Evolutionary conservation across 2,329 filamentous ascomycete species (phyloP), one percentile per base, ranked within the genome.

Genomic region (Ophidiomyces ophidiicola): DNA sequence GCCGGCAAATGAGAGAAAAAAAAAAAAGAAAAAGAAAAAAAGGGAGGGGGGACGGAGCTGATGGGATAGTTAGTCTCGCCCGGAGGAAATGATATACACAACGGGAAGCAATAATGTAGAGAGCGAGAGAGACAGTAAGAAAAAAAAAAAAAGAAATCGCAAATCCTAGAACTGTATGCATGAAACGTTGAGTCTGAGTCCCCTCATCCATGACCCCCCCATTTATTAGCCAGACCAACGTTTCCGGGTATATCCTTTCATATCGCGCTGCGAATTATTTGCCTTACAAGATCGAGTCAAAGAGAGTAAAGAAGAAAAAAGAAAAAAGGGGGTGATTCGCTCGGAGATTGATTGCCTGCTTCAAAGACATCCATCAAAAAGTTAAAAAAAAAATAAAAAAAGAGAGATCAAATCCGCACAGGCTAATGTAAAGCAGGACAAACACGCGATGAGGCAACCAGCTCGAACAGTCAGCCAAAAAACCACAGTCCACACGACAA

Each of bases 241-340:
- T 15, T 24, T 25, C 33, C 21, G 32, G 32, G 33, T 36, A 36
- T 36, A 36, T 36, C 23, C 12, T 6, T 28, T n/a, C 33, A 17
- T 28, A 12, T 21, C 33, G 12, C 33, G 6, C 33, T 18, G 19
- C 20, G 32, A 24, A 34, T 28, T 11, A 8, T 28, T 28, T 11
- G 14, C 25, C 25, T 12, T 10, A 28, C 25, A 28, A 28, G 15
- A 11, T 3, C 30, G 11, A 17, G 17, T 11, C 8, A 15, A 32
- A 17, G 14, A 28, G 25, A 10, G 14, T 11, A 28, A 28, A 12
- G 25, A 12, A 28, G 25, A 20, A 32, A 10, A 24, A 29, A 31
- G 21, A 12, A 29, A 11, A 20, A 39, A 32, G n/a, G 26, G 24
- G 19, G 32, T 4, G 14, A 10, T 12, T 11, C 8, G 25, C 14